Evolutionary conservation across 1,139 yeast genomes (phyloP).

Genomic region (Saccharomyces pastorianus): DNA sequence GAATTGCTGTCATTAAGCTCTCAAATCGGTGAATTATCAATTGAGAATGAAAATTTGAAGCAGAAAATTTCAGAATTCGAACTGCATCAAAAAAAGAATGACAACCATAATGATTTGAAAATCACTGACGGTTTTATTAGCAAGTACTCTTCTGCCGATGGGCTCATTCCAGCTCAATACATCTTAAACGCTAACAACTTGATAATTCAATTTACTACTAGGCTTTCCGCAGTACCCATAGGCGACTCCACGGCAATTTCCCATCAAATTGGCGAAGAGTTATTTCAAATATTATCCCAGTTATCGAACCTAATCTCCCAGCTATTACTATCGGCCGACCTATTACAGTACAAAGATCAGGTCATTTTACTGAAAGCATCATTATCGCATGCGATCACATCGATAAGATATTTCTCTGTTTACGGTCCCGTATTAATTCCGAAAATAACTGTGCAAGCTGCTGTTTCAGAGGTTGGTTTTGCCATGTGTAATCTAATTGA

Average conservation of each 20-base stretch:
- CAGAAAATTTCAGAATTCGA: constrained; percentile 29
- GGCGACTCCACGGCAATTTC: neutral
- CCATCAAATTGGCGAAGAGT: constrained; percentile 28
- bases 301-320: constrained; percentile 45
- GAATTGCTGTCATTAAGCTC: constrained; percentile 17
- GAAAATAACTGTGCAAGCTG: constrained; percentile 62
- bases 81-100: constrained; percentile 20
- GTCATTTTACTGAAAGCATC: constrained; percentile 50
- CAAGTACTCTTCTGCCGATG: constrained; percentile 1
- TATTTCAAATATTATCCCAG: constrained; percentile 50
- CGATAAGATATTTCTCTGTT: constrained; percentile 67
- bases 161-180: neutral
- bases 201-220: neutral
- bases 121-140: neutral
- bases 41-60: constrained; percentile 30
- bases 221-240: neutral
- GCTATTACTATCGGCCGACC: constrained; percentile 27
- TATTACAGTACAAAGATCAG: constrained; percentile 20
- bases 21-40: constrained; percentile 25
- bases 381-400: constrained; percentile 67
- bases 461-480: constrained; percentile 67
- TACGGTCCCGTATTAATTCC: constrained; percentile 46
- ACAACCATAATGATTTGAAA: neutral
- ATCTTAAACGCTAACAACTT: neutral
- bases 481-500: constrained; percentile 64